Evolutionary conservation across 2,329 filamentous ascomycete species (phyloP).

Genomic region (Waltergamsia citrina): DNA sequence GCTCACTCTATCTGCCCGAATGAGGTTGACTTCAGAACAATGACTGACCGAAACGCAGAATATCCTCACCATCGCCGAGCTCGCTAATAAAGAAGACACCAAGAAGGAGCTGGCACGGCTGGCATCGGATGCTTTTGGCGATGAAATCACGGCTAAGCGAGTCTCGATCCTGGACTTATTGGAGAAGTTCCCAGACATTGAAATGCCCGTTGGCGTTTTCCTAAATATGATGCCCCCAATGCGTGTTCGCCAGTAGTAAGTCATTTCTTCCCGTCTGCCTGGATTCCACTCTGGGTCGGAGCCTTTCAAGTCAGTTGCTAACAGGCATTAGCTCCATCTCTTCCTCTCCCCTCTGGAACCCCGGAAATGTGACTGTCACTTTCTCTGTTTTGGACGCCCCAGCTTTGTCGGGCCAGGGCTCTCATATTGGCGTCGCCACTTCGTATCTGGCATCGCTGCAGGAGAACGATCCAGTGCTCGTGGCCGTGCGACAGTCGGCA

Average conservation of each 20-base stretch:
- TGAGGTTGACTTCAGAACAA: constrained; percentile 25
- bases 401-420: constrained; percentile 31
- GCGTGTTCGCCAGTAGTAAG: constrained; percentile 25
- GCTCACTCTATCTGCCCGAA: constrained; percentile 12
- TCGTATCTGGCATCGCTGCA: constrained; percentile 43
- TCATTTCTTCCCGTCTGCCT: too few relatives aligned
- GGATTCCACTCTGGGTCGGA: neutral
- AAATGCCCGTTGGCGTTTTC: constrained; percentile 48
- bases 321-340: constrained; percentile 46
- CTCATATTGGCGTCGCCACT: constrained; percentile 46
- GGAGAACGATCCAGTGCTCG: constrained; percentile 25
- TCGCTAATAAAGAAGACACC: constrained; percentile 19
- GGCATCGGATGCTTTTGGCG: constrained; percentile 23
- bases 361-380: constrained; percentile 47
- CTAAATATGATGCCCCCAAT: constrained; percentile 57
- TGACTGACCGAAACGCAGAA: constrained; percentile 18
- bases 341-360: constrained; percentile 52
- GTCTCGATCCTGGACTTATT: constrained; percentile 52
- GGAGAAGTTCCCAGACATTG: constrained; percentile 41
- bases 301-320: neutral
- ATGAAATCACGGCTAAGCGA: constrained; percentile 34
- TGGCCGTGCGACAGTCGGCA: constrained; percentile 32
- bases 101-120: constrained; percentile 24
- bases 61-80: constrained; percentile 10
- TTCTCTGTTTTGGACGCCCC: constrained; percentile 51